Percentiles rank a stretch among this genome's conserved stretches.
Evolutionary conservation across 371 early-diverging fungal species (phyloP).

Genomic region (Phascolomyces articulosus): DNA sequence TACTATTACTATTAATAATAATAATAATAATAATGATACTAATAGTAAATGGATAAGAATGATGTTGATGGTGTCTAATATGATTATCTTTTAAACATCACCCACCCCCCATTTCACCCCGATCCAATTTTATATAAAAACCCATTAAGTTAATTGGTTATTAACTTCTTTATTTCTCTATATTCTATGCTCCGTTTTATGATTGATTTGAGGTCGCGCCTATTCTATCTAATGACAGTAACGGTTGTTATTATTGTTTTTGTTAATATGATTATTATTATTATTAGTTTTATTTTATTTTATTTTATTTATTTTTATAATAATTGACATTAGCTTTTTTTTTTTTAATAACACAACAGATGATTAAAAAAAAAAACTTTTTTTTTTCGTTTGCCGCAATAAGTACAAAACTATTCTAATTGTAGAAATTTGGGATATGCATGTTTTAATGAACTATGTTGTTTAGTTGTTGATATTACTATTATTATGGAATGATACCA

Average conservation of each 20-base stretch:
- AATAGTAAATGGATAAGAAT: no score
- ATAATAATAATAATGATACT: no score
- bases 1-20: no score
- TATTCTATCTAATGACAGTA: background rate
- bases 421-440: constrained; percentile 2
- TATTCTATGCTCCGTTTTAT: no score
- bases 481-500: no score
- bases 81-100: no score
- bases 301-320: background rate
- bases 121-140: background rate
- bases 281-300: background rate
- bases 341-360: background rate
- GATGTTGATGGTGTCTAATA: no score
- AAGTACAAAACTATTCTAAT: background rate
- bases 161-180: background rate
- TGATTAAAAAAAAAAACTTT: background rate
- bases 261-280: background rate
- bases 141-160: background rate
- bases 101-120: background rate
- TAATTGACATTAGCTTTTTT: background rate
- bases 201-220: no score
- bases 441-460: background rate
- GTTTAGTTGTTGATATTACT: no score
- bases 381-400: background rate
- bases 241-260: background rate